Conservation (phyloP, 805 yeast species). For the Tetrapisispora pingtungensis region DNA sequence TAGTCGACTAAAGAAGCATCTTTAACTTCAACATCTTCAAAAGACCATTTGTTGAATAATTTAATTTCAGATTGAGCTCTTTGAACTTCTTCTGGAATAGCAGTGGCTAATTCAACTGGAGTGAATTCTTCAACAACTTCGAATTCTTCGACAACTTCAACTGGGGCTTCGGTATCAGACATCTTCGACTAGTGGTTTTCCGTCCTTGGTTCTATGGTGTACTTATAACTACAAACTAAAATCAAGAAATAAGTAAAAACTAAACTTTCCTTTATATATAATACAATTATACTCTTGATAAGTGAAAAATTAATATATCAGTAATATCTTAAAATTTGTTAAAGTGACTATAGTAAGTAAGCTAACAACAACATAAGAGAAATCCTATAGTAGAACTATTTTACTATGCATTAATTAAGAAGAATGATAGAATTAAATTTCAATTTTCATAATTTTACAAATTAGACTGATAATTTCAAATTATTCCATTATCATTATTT, state of each 20-base stretch:
- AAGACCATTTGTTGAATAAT: conserved; percentile 99
- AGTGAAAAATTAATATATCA: too few species aligned
- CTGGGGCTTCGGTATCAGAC: conserved; percentile 79
- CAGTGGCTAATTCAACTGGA: conserved; percentile 80
- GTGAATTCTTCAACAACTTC: conserved; percentile 64
- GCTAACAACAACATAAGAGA: neutral
- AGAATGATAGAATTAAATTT: neutral
- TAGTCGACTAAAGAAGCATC: conserved; percentile 97
- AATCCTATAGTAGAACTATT: neutral
- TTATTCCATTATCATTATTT: neutral
- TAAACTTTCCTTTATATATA: neutral
- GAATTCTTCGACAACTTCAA: conserved; percentile 47
- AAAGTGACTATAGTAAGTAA: neutral
- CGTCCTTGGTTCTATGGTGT: conserved; percentile 6
- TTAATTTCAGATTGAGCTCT: conserved; percentile 93
- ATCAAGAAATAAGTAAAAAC: neutral
- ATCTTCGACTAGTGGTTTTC: conserved; percentile 32
- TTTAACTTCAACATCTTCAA: conserved; percentile 93
- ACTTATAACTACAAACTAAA: neutral
- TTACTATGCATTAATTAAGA: neutral
- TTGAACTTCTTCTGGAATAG: conserved; percentile 94
- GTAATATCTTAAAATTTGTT: neutral
- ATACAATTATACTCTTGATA: neutral
- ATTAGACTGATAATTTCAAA: neutral
- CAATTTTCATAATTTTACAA: neutral